Conservation (phyloP, 495 filamentous ascomycete genomes). For the Xylaria nigripes region DNA sequence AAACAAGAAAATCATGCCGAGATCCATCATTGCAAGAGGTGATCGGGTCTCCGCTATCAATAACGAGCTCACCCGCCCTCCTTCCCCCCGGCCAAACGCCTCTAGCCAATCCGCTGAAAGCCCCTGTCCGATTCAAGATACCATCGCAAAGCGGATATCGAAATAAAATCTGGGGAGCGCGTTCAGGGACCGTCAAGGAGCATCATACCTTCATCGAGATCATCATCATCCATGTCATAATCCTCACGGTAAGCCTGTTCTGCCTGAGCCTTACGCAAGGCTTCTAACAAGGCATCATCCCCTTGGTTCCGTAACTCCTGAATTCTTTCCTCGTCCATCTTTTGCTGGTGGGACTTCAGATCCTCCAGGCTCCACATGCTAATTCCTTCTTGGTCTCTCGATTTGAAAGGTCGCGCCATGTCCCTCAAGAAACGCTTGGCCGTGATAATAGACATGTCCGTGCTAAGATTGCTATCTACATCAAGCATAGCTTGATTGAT, state of each 20-base stretch:
- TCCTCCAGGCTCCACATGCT: constrained; percentile 83
- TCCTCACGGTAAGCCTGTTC: constrained; percentile 32
- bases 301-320: constrained; percentile 29
- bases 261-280: constrained; percentile 14
- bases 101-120: neutral
- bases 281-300: constrained; percentile 15
- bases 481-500: constrained; percentile 84
- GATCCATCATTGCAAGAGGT: neutral
- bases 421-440: constrained; percentile 82
- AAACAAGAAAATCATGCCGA: neutral
- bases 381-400: constrained; percentile 79
- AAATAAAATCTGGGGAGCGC: neutral
- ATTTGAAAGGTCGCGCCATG: constrained; percentile 84
- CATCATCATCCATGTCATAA: constrained; percentile 51
- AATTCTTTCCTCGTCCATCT: constrained; percentile 56
- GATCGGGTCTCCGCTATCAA: neutral
- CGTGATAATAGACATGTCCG: constrained; percentile 85
- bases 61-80: neutral
- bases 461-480: constrained; percentile 77
- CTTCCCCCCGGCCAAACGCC: neutral
- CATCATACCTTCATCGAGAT: constrained; percentile 57
- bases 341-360: constrained; percentile 67
- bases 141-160: neutral
- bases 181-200: constrained; percentile 38
- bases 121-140: neutral